These are phyloP conservation scores for Zea luxurians DNA, from an alignment of 176 grass and related monocot species.

Conservation along the genomic window DNA sequence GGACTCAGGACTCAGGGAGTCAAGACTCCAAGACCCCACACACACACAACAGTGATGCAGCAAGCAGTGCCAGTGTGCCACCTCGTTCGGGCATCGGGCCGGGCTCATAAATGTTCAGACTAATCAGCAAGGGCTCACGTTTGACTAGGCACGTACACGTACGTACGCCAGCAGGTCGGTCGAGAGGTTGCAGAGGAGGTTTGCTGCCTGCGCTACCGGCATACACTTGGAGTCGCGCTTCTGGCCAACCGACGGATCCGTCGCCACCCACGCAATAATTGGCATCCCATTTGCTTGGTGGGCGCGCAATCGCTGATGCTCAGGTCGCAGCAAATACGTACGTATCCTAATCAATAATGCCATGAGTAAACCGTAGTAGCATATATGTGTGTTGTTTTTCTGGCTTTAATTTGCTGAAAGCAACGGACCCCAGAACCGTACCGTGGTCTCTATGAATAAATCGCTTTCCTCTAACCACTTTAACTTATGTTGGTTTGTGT, in stretches of 20 bases:
- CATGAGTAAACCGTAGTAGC: not conserved
- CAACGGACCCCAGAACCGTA: not conserved
- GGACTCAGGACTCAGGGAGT: not conserved
- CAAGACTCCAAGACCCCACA: no score
- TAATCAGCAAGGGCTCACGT: not conserved
- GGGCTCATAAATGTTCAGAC: not conserved
- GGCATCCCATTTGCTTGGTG: slow-evolving; percentile 27
- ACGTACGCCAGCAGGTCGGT: not conserved
- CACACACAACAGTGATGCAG: no score
- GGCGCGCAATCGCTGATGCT: slow-evolving; percentile 38
- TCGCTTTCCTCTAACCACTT: no score
- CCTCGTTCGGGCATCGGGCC: not conserved
- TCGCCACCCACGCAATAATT: slow-evolving; percentile 40
- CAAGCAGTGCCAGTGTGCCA: not conserved
- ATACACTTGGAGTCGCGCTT: slow-evolving; percentile 37
- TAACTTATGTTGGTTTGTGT: no score
- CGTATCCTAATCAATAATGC: not conserved
- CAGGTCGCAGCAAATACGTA: slow-evolving; percentile 45
- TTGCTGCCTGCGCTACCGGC: not conserved
- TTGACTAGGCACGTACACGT: not conserved
- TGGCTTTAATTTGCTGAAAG: not conserved
- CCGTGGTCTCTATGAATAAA: not conserved
- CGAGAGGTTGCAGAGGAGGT: not conserved
- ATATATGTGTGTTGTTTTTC: not conserved
- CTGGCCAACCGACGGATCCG: slow-evolving; percentile 45